Evolutionary conservation across 371 early-diverging fungal genomes (phyloP), one percentile per base, ranked within the genome.

Genomic region (Mortierella sp.): DNA sequence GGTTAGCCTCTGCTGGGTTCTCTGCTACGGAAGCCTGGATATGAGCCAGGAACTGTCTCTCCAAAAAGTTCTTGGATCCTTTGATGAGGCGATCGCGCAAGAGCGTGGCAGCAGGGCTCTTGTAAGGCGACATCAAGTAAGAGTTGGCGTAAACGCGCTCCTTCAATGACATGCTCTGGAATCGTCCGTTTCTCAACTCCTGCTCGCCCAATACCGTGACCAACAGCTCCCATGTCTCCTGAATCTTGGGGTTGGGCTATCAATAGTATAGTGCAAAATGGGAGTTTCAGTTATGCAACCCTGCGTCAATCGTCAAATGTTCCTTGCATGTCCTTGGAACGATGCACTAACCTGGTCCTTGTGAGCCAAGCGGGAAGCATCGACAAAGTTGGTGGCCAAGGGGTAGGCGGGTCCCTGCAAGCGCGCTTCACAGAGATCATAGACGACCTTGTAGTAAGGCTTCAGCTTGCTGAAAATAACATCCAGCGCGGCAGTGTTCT

Each of bases 1-100:
- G 87, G 63, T 89, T 87, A 2, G 95, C 95, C 28, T 93, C 93
- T 34, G 84, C 82, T 14, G 94, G 93, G 73, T 94, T 88, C 74
- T 92, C 92, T 24, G 89, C 75, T 10, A 96, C 83, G 2, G 89
- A 75, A 26, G 90, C 88, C 31, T 95, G 92, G 42, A 96, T 84
- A 80, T 92, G 92, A 28, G 90, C 90, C 72, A 89, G 82, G 76
- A 90, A 90, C 65, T 84, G 82, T 42, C 80, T 81, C 76, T 88
- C 84, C 75, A 90, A 47, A 72, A 82, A 88, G 42, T 74, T 72
- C 73, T 78, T 76, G 72, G 88, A 83, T 73, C 87, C 83, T 38
- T 76, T 71, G 60, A 84, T 79, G 63, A 90, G 58, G 26, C 70
- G 74, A 73, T 79, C 76, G 34, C 84, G 88, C 71, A 89, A 75